Evolutionary conservation across 169 alveolate species (phyloP).

Genomic region (Plasmodium falciparum): DNA sequence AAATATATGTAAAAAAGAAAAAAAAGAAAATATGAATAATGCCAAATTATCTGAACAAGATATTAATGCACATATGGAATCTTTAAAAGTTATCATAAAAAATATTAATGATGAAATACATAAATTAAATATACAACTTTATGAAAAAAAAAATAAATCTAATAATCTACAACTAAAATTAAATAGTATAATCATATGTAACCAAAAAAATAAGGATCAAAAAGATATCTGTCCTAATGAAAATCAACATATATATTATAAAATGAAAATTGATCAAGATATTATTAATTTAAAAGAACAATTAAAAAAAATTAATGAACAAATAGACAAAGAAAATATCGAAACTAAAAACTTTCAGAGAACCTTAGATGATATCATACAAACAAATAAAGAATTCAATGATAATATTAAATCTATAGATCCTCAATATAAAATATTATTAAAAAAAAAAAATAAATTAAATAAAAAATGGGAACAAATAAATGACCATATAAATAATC

Average conservation of each 20-base stretch:
- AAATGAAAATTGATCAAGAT: conserved; percentile 72
- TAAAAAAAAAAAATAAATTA: conserved; percentile 70
- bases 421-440: conserved; percentile 57
- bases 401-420: conserved; percentile 62
- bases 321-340: conserved; percentile 15
- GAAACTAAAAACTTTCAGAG: conserved; percentile 31
- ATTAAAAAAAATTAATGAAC: conserved; percentile 22
- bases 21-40: conserved; percentile 17
- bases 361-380: conserved; percentile 57
- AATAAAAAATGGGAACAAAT: conserved; percentile 60
- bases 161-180: conserved; percentile 52
- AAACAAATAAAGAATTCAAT: conserved; percentile 58
- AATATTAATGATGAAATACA: conserved; percentile 68
- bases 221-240: neutral
- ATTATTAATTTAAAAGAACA: conserved; percentile 36
- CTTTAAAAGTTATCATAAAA: conserved; percentile 40
- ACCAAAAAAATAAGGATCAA: conserved; percentile 1
- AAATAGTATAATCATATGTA: neutral
- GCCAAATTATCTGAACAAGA: conserved; percentile 70
- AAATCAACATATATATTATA: conserved; percentile 30
- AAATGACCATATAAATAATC: conserved; percentile 12
- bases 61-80: conserved; percentile 49
- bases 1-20: conserved; percentile 27
- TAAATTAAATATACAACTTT: conserved; percentile 36
- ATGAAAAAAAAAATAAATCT: conserved; percentile 52